Conservation (phyloP, 208 protist species). For the Leishmania tarentolae region DNA sequence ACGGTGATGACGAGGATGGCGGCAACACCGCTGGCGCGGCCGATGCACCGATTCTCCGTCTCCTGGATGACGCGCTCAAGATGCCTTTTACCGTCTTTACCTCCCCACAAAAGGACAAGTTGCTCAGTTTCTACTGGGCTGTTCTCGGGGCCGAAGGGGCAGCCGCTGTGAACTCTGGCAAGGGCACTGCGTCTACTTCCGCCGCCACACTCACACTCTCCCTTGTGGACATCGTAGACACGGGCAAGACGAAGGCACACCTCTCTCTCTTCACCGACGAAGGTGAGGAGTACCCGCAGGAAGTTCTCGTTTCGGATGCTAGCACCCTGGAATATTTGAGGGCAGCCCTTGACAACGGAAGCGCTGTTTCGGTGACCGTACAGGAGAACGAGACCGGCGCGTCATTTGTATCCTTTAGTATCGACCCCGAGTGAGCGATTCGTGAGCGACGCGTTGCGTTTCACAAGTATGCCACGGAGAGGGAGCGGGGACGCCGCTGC, state of each 20-base stretch:
- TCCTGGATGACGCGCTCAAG: constrained; percentile 57
- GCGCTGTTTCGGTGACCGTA: constrained; percentile 23
- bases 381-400: constrained; percentile 21
- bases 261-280: constrained; percentile 31
- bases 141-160: constrained; percentile 32
- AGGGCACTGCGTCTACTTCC: not conserved
- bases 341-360: constrained; percentile 18
- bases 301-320: constrained; percentile 25
- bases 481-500: too few species aligned
- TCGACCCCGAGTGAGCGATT: constrained; percentile 19
- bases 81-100: constrained; percentile 65
- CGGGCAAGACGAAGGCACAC: constrained; percentile 7
- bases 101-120: constrained; percentile 48
- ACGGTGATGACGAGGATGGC: constrained; percentile 3
- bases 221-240: constrained; percentile 35
- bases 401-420: constrained; percentile 19
- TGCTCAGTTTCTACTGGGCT: constrained; percentile 41
- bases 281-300: constrained; percentile 34
- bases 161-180: not conserved
- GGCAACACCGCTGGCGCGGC: constrained; percentile 7
- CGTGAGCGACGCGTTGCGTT: not conserved
- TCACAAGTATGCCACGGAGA: not conserved
- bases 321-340: constrained; percentile 10
- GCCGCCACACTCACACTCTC: constrained; percentile 8
- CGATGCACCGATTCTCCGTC: constrained; percentile 34